Evolutionary conservation across 306 rosid genomes (phyloP).

Genomic region (Cajanus cajan): DNA sequence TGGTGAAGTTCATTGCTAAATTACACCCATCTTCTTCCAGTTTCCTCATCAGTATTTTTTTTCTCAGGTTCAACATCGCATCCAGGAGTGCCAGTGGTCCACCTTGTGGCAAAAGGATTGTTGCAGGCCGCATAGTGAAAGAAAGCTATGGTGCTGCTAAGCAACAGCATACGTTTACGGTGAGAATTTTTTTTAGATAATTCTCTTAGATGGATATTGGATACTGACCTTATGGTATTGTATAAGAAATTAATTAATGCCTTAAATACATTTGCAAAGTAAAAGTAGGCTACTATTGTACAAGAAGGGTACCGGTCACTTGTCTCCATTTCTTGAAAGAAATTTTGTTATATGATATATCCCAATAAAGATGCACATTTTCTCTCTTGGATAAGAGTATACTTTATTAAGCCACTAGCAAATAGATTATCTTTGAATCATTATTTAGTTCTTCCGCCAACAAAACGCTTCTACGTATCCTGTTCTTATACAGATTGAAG

Average conservation of each 20-base stretch:
- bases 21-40: conserved; percentile 7
- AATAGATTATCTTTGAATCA: not conserved
- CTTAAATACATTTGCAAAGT: not conserved
- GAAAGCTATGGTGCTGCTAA: conserved; percentile 92
- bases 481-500: conserved; percentile 69
- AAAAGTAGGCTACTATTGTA: not conserved
- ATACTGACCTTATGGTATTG: conserved; percentile 1
- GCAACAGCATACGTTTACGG: conserved; percentile 92
- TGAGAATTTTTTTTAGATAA: conserved; percentile 42
- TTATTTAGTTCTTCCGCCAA: conserved; percentile 11
- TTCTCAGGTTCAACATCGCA: conserved; percentile 68
- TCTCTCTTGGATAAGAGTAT: not conserved
- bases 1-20: not conserved
- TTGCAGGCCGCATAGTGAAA: conserved; percentile 86
- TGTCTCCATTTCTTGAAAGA: not conserved
- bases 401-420: not conserved
- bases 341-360: not conserved
- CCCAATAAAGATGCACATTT: not conserved
- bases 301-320: not conserved
- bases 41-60: conserved; percentile 11
- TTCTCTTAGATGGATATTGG: not conserved
- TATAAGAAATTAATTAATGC: not conserved
- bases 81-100: conserved; percentile 76
- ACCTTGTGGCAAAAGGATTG: conserved; percentile 70
- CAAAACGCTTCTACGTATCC: not conserved